Evolutionary conservation across 2,329 filamentous ascomycete genomes (phyloP).

Genomic region (Alternaria angustiovoidea): DNA sequence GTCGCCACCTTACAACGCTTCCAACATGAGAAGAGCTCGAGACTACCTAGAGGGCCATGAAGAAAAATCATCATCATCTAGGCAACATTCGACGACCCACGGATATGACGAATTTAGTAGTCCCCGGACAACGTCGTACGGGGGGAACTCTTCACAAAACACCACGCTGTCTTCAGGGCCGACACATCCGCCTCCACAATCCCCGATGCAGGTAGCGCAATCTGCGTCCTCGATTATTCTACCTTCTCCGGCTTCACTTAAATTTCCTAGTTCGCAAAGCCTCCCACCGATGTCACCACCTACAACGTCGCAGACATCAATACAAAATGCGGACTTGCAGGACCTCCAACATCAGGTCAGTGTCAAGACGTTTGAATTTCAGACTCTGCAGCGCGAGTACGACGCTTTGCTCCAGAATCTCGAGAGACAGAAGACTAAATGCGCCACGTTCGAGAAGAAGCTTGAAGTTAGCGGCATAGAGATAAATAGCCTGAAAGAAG

Average conservation of each 20-base stretch:
- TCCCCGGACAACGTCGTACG: conserved; percentile 13
- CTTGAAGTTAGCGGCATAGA: conserved; percentile 48
- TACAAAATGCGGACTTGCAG: conserved; percentile 52
- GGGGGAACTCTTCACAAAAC: conserved; percentile 31
- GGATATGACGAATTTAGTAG: conserved; percentile 24
- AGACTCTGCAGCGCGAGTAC: conserved; percentile 64
- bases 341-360: conserved; percentile 64
- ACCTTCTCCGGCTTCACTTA: conserved; percentile 44
- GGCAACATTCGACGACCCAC: conserved; percentile 24
- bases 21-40: conserved; percentile 37
- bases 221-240: conserved; percentile 31
- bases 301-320: conserved; percentile 34
- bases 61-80: conserved; percentile 30
- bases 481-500: conserved; percentile 61
- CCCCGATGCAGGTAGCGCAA: conserved; percentile 39
- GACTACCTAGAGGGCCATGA: conserved; percentile 31
- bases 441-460: conserved; percentile 58
- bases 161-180: conserved; percentile 57
- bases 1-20: conserved; percentile 21
- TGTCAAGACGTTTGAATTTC: conserved; percentile 61
- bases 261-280: conserved; percentile 28
- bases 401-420: conserved; percentile 61
- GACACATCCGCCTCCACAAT: conserved; percentile 41
- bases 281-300: conserved; percentile 39
- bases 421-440: conserved; percentile 60